A percentile compares a stretch with the other conserved stretches of the same genome.
These are phyloP conservation scores for Russula vinacea DNA, from an alignment of 768 basidiomycete genomes.

Conservation along the genomic window DNA sequence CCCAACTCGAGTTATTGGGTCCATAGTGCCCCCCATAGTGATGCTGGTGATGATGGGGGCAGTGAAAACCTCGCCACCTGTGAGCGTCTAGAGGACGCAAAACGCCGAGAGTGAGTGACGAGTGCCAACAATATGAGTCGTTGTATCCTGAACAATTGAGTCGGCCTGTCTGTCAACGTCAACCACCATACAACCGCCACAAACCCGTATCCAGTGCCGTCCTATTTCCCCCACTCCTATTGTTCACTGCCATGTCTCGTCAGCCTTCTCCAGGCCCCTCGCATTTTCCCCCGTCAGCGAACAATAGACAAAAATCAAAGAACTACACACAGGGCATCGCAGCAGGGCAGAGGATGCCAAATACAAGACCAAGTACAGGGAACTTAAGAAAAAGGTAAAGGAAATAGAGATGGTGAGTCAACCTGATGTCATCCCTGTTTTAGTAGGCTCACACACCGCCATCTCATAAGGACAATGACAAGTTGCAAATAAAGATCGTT, in stretches of 20 bases:
- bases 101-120: constrained; percentile 40
- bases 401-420: constrained; percentile 75
- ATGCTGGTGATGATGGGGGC: neutral
- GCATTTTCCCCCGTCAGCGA: constrained; percentile 28
- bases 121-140: constrained; percentile 23
- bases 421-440: neutral
- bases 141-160: constrained; percentile 16
- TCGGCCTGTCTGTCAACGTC: constrained; percentile 23
- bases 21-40: neutral
- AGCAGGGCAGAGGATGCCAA: constrained; percentile 82
- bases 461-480: constrained; percentile 73
- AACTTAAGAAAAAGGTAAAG: constrained; percentile 82
- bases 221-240: constrained; percentile 36
- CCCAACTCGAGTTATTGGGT: neutral
- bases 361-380: constrained; percentile 85
- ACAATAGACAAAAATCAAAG: constrained; percentile 45
- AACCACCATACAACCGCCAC: constrained; percentile 37
- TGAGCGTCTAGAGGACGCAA: constrained; percentile 28
- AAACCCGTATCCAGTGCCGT: constrained; percentile 31
- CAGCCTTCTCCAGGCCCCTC: constrained; percentile 43
- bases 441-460: constrained; percentile 12
- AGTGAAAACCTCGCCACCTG: neutral
- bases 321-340: constrained; percentile 58
- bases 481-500: constrained; percentile 75
- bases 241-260: constrained; percentile 61